Evolutionary conservation across 1,139 yeast genomes (phyloP).

Genomic region (Hyphopichia burtonii): DNA sequence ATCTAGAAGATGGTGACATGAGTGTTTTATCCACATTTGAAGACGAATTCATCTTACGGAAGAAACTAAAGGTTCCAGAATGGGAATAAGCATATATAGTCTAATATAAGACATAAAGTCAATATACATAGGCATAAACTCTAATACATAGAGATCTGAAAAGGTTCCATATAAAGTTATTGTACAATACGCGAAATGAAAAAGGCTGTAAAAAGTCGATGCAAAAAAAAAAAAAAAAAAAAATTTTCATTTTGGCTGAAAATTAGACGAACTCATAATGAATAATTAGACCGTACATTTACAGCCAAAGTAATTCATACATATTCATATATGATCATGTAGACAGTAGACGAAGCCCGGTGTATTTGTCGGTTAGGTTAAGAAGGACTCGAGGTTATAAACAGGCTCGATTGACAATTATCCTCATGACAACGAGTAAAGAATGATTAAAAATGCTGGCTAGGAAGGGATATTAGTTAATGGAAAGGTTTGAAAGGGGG

Average conservation of each 20-base stretch:
- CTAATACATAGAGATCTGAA: no score
- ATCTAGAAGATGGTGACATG: slow-evolving; percentile 23
- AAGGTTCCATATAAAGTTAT: no score
- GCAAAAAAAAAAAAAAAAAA: not conserved
- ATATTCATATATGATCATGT: not conserved
- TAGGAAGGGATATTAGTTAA: no score
- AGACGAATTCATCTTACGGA: slow-evolving; percentile 26
- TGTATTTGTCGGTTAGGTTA: no score
- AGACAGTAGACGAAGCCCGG: no score
- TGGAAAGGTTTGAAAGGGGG: no score
- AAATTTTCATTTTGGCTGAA: not conserved
- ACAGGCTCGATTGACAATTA: no score
- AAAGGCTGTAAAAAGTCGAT: no score
- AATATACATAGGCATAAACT: no score
- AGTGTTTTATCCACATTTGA: slow-evolving; percentile 21
- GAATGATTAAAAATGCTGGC: no score
- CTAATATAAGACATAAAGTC: not conserved
- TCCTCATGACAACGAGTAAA: no score
- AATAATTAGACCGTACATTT: not conserved
- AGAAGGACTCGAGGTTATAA: no score
- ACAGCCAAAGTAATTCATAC: not conserved
- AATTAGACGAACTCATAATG: slow-evolving; percentile 1
- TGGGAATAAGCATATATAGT: slow-evolving; percentile 33
- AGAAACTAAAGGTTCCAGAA: slow-evolving; percentile 38
- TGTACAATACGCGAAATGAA: not conserved